Evolutionary conservation across 192 early-diverging fungal genomes (phyloP).

Genomic region (Dimargaris xerosporica): DNA sequence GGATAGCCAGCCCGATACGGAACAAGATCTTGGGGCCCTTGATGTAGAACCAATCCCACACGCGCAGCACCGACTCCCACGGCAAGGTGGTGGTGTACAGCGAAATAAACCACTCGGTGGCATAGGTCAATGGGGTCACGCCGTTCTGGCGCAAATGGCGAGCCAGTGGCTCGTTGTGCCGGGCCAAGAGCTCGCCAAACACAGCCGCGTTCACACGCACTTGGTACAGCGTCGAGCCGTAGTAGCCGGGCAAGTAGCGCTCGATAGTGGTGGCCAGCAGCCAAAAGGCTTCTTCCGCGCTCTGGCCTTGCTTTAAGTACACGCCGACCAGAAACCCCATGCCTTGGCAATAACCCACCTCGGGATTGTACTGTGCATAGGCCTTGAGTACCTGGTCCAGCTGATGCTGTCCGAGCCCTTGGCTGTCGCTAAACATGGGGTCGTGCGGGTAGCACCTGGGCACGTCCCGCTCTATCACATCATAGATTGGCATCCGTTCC

Average conservation of each 20-base stretch:
- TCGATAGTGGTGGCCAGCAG: conserved; percentile 59
- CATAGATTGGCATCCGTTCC: conserved; percentile 44
- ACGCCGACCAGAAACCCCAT: conserved; percentile 79
- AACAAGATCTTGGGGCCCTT: conserved; percentile 70
- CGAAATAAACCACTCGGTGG: conserved; percentile 90
- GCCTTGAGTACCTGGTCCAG: conserved; percentile 64
- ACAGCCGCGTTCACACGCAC: conserved; percentile 67
- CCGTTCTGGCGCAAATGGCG: conserved; percentile 57
- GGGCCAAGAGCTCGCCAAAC: conserved; percentile 59
- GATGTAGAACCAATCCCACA: conserved; percentile 87
- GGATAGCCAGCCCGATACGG: conserved; percentile 61
- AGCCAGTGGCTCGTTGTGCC: conserved; percentile 48
- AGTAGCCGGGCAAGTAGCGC: conserved; percentile 64
- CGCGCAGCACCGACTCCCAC: conserved; percentile 70
- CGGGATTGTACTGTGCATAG: conserved; percentile 74
- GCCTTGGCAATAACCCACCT: conserved; percentile 89
- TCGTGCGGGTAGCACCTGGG: conserved; percentile 81
- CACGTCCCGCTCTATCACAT: conserved; percentile 84
- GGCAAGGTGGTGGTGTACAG: conserved; percentile 74
- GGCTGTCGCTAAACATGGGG: conserved; percentile 50
- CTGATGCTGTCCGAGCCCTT: conserved; percentile 59
- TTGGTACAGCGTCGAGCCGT: conserved; percentile 50
- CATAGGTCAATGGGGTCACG: conserved; percentile 75
- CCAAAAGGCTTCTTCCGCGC: conserved; percentile 83
- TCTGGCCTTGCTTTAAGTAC: conserved; percentile 71